Base-by-base conservation (phyloP, 768 basidiomycete genomes). In the Psilocybe cyanescens region DNA sequence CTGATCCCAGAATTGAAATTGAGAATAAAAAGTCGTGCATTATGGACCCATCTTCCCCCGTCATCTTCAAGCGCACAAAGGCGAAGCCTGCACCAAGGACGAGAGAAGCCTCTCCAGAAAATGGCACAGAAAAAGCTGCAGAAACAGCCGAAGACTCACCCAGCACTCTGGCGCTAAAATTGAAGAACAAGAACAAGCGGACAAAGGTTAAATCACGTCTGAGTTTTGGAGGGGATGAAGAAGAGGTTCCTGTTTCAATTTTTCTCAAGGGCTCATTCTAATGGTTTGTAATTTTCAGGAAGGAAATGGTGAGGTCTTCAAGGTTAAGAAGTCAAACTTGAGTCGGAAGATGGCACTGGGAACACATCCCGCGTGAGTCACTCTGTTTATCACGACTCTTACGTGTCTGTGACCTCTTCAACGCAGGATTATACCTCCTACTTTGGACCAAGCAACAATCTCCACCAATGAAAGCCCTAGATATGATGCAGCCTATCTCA, bases 291-390 rank as follows among this genome's bases (percentile, higher is more conserved):
- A 7, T 46, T 46, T 60, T 45, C 55, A 91, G 87, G 83, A 83
- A 67, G 81, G 78, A 9, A 82, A 81, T 41, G 85, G 81, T 7
- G 88, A 92, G 60, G 78, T 82, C 0, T 94, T 95, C 71, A 81
- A 90, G 77, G 77, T 94, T 16, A 94, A 93, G 72, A 95, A 92
- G 75, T 92, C 91, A 2, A 88, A 73, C 56, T 77, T 94, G 47
- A 94, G 92, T 68, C 78, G 79, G 62, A 91, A 89, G 65, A 69
- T 91, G 63, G 69, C 84, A 1, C 73, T 90, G 45, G 83, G 84
- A 12, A 81, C 78, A 50, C 82, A 83, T 71, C 79, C 86, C 55
- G 76, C 83, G 84, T 87, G 58, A 54, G 60, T 64, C 31, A 41
- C 50, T 45, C 12, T 47, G 31, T 39, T 3, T 19, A 54, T 47